phyloP scores from a whole-genome alignment of 805 yeast species.

The Yarrowia sp. region DNA sequence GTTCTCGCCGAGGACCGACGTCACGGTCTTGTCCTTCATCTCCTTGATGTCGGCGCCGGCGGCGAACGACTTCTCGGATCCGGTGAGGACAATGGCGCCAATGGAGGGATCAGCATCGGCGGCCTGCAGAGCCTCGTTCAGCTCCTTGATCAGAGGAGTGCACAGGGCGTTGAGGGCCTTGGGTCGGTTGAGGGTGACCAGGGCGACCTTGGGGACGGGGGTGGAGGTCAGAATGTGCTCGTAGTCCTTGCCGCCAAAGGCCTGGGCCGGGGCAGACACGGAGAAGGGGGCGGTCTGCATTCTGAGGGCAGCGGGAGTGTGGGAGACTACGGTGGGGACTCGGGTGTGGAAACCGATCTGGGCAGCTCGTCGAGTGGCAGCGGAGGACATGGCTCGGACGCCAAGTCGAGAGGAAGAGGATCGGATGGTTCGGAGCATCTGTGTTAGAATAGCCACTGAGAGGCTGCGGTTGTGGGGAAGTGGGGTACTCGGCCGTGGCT shows the following conservation, averaged over 20 bases:
- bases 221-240: conserved; percentile 53
- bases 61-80: conserved; percentile 58
- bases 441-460: background rate
- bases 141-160: conserved; percentile 51
- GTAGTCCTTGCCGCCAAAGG: conserved; percentile 42
- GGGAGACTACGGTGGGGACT: conserved; percentile 8
- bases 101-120: conserved; percentile 52
- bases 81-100: conserved; percentile 60
- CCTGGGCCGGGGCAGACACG: conserved; percentile 22
- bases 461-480: conserved; percentile 11
- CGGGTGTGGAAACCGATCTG: conserved; percentile 37
- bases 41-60: conserved; percentile 66
- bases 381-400: conserved; percentile 37
- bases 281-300: conserved; percentile 27
- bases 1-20: conserved; percentile 50
- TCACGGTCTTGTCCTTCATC: conserved; percentile 53
- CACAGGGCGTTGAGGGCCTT: conserved; percentile 56
- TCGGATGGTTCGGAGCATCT: conserved; percentile 36
- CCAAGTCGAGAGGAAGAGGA: conserved; percentile 37
- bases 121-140: conserved; percentile 51
- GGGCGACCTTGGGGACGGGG: conserved; percentile 53
- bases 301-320: background rate
- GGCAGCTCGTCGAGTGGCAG: conserved; percentile 37
- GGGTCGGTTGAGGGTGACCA: conserved; percentile 55
- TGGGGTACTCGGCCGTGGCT: background rate